Evolutionary conservation across 352 stramenopile genomes (phyloP).

Genomic region (Globisporangium apiculatum): DNA sequence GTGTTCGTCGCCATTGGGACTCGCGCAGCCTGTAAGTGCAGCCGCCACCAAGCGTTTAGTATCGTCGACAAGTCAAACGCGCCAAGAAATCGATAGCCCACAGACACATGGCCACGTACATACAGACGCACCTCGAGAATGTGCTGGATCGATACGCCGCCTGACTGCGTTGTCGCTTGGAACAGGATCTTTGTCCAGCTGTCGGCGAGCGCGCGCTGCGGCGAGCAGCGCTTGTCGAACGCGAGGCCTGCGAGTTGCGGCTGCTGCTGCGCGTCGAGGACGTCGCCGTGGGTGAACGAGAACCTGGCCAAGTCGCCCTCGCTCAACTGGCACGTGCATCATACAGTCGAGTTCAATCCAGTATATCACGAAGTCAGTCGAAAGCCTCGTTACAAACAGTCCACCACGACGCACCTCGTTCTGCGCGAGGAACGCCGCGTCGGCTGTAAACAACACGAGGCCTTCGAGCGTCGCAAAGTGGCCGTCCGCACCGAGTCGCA

Average conservation of each 20-base stretch:
- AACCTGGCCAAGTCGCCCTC: slow-evolving; percentile 79
- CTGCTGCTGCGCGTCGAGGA: slow-evolving; percentile 36
- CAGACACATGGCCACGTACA: too few relatives aligned
- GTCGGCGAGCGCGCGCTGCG: slow-evolving; percentile 73
- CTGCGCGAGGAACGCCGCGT: slow-evolving; percentile 40
- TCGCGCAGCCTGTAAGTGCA: slow-evolving; percentile 17
- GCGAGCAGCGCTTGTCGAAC: slow-evolving; percentile 73
- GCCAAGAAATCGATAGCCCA: background rate
- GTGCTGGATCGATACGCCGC: slow-evolving; percentile 50
- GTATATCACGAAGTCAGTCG: background rate
- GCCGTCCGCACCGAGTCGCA: slow-evolving; percentile 39
- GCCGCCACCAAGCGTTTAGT: too few relatives aligned
- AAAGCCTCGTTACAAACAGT: background rate
- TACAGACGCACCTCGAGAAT: slow-evolving; percentile 45
- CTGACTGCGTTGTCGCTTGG: slow-evolving; percentile 60
- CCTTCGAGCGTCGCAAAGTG: slow-evolving; percentile 71
- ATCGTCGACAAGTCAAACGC: too few relatives aligned
- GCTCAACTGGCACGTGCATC: slow-evolving; percentile 26
- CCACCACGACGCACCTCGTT: slow-evolving; percentile 41
- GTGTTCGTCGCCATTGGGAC: background rate
- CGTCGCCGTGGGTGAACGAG: slow-evolving; percentile 49
- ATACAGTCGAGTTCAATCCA: too few relatives aligned
- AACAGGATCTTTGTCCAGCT: slow-evolving; percentile 89
- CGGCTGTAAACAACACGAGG: slow-evolving; percentile 43
- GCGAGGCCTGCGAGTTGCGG: slow-evolving; percentile 44